phyloP scores from a whole-genome alignment of 352 stramenopile species.

The Phytophthora hibernalis region DNA sequence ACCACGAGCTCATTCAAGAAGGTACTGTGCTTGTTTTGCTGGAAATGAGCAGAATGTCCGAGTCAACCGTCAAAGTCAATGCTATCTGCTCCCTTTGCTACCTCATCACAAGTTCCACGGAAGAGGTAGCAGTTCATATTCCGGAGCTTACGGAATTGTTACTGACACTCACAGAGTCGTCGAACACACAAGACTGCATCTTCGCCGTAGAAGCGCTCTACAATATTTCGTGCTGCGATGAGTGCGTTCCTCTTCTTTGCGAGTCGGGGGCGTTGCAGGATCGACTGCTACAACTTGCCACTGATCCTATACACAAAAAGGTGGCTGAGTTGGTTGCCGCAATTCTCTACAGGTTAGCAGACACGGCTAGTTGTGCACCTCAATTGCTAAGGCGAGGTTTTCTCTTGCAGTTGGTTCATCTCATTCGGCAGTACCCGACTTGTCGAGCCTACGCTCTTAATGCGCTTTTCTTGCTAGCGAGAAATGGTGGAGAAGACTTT shows the following conservation, averaged over 20 bases:
- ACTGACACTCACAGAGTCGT: slow-evolving; percentile 50
- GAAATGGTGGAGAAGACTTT: slow-evolving; percentile 54
- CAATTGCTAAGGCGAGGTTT: slow-evolving; percentile 56
- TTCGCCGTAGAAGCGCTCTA: slow-evolving; percentile 77
- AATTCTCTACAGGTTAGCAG: slow-evolving; percentile 63
- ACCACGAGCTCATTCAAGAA: slow-evolving; percentile 76
- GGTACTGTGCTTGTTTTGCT: slow-evolving; percentile 60
- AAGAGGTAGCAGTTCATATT: slow-evolving; percentile 59
- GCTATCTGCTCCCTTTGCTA: slow-evolving; percentile 73
- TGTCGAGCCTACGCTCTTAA: slow-evolving; percentile 60
- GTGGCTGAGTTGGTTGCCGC: slow-evolving; percentile 60
- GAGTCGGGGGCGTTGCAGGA: slow-evolving; percentile 44
- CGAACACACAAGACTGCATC: slow-evolving; percentile 37
- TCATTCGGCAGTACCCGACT: slow-evolving; percentile 53
- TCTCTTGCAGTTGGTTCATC: slow-evolving; percentile 52
- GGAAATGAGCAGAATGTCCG: slow-evolving; percentile 57
- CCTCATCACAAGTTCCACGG: slow-evolving; percentile 66
- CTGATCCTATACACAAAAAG: slow-evolving; percentile 32
- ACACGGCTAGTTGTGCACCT: slow-evolving; percentile 14
- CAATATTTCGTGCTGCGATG: slow-evolving; percentile 80
- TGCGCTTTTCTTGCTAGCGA: slow-evolving; percentile 59
- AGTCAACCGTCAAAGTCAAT: slow-evolving; percentile 68
- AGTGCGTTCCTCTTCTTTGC: slow-evolving; percentile 57
- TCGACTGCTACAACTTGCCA: slow-evolving; percentile 48
- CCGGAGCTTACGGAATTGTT: slow-evolving; percentile 64